Conservation (phyloP, 108 stramenopile genomes). For the Pseudonitzschia pungens region DNA sequence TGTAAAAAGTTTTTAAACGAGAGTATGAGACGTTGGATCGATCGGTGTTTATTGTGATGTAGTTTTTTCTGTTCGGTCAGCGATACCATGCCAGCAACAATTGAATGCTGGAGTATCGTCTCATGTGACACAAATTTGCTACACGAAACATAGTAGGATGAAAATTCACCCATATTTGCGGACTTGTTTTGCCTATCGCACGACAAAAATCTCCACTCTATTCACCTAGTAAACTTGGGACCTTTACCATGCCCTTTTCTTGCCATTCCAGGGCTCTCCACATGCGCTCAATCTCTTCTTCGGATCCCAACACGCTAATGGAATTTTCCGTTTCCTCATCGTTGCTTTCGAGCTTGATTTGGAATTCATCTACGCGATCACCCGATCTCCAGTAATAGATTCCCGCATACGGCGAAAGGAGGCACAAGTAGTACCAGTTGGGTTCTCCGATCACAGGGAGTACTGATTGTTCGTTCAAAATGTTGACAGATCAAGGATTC, state of each 20-base stretch:
- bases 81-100: background rate
- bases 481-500: background rate
- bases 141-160: background rate
- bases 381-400: constrained; percentile 93
- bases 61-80: background rate
- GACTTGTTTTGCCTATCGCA: background rate
- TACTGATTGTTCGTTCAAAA: constrained; percentile 5
- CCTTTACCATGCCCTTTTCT: constrained; percentile 95
- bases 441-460: constrained; percentile 72
- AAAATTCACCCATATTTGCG: too few species aligned
- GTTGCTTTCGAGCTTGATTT: constrained; percentile 72
- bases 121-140: background rate
- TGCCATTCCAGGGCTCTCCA: constrained; percentile 84
- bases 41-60: background rate
- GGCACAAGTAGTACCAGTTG: constrained; percentile 81
- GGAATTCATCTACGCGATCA: constrained; percentile 83
- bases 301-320: constrained; percentile 75
- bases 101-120: background rate
- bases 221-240: constrained; percentile 73
- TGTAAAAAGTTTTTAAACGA: background rate
- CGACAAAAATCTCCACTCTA: background rate
- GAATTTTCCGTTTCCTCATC: constrained; percentile 88
- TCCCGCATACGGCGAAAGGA: constrained; percentile 90
- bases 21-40: too few species aligned
- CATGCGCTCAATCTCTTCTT: constrained; percentile 95